Conservation (phyloP, 192 early-diverging fungal genomes). For the Coemansia sp. region DNA sequence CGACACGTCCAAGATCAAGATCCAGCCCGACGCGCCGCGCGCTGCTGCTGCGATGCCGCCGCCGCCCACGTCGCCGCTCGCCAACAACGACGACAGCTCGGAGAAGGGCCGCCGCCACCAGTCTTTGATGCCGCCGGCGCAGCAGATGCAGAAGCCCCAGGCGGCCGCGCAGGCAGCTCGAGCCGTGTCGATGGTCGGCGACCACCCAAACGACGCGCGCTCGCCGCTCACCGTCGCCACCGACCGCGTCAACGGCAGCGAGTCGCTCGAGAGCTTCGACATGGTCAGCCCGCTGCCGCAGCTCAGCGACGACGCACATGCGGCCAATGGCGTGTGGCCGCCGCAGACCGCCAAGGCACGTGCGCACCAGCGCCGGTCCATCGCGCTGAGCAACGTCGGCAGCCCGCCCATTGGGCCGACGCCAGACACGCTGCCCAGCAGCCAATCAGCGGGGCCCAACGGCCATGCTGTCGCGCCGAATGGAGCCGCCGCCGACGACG, state of each 20-base stretch:
- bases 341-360: constrained; percentile 14
- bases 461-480: neutral
- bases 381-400: constrained; percentile 13
- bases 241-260: constrained; percentile 4
- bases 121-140: constrained; percentile 36
- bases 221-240: neutral
- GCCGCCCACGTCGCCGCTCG: neutral
- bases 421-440: neutral
- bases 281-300: constrained; percentile 20
- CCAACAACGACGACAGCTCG: constrained; percentile 1
- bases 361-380: constrained; percentile 34
- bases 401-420: constrained; percentile 8
- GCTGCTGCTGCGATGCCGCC: neutral
- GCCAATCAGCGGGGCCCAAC: neutral
- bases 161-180: constrained; percentile 5
- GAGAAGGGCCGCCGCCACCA: constrained; percentile 30
- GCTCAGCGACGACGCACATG: constrained; percentile 1
- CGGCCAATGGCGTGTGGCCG: constrained; percentile 14
- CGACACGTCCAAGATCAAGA: constrained; percentile 54
- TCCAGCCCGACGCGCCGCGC: constrained; percentile 44
- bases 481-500: neutral
- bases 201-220: neutral
- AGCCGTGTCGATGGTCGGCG: constrained; percentile 35
- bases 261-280: constrained; percentile 41
- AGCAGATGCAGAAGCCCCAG: constrained; percentile 13